phyloP scores from a whole-genome alignment of 352 stramenopile species.

The Phytophthora citrophthora region DNA sequence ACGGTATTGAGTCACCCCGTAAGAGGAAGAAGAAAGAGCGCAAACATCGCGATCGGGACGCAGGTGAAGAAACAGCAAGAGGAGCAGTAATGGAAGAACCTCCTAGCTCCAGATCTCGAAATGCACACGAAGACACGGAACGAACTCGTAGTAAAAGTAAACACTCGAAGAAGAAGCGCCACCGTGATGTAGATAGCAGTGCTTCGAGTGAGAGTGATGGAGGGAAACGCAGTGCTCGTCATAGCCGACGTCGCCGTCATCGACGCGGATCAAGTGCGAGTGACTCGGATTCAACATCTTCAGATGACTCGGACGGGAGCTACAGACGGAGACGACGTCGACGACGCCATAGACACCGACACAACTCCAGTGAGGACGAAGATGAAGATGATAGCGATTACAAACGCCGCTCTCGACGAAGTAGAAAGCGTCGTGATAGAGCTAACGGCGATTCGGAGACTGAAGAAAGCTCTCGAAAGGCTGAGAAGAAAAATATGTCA shows the following conservation, averaged over 20 bases:
- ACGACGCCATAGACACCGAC: conserved; percentile 44
- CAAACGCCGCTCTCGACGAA: conserved; percentile 44
- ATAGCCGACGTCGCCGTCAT: conserved; percentile 33
- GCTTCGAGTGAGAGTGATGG: conserved; percentile 54
- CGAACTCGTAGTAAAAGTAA: conserved; percentile 51
- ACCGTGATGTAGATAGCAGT: conserved; percentile 46
- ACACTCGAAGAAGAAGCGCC: conserved; percentile 58
- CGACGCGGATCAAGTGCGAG: conserved; percentile 49
- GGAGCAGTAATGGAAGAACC: conserved; percentile 11
- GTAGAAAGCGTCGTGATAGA: conserved; percentile 55
- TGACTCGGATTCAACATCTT: conserved; percentile 56
- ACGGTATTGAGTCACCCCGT: conserved; percentile 49
- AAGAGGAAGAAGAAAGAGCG: conserved; percentile 75
- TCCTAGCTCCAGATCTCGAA: conserved; percentile 19
- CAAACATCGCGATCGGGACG: conserved; percentile 49
- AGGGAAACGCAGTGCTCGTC: conserved; percentile 28
- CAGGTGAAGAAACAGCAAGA: conserved; percentile 19
- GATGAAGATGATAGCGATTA: conserved; percentile 60
- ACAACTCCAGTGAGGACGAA: conserved; percentile 65
- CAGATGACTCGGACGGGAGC: conserved; percentile 53
- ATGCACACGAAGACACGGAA: conserved; percentile 38
- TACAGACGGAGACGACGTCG: conserved; percentile 47
- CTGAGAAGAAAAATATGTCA: conserved; percentile 38
- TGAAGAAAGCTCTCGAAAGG: conserved; percentile 37
- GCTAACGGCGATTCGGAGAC: conserved; percentile 36